phyloP scores from a whole-genome alignment of 306 rosid species.

The Delonix regia region DNA sequence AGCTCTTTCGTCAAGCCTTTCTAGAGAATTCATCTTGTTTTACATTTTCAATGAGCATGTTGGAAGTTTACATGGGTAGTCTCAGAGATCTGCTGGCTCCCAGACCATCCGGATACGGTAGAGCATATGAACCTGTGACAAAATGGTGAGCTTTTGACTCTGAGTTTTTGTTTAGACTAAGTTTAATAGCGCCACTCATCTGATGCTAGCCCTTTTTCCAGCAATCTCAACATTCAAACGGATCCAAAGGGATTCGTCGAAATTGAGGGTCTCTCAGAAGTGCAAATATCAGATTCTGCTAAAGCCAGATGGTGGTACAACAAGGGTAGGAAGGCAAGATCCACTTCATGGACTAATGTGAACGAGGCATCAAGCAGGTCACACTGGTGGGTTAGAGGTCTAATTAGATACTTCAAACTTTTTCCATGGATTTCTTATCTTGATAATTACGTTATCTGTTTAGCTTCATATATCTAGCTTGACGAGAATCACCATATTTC shows the following conservation, averaged over 20 bases:
- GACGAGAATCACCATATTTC: conserved; percentile 84
- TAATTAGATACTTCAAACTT: conserved; percentile 39
- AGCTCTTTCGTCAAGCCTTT: conserved; percentile 71
- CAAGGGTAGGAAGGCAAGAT: conserved; percentile 77
- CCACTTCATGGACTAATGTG: conserved; percentile 94
- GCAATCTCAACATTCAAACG: conserved; percentile 95
- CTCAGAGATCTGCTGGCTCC: conserved; percentile 81
- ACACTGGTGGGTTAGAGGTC: conserved; percentile 85
- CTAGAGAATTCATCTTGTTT: conserved; percentile 50
- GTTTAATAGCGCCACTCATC: not conserved
- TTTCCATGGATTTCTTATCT: conserved; percentile 67
- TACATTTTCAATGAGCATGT: conserved; percentile 88
- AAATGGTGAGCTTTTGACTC: conserved; percentile 59
- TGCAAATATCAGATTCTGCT: conserved; percentile 65
- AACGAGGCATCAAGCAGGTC: conserved; percentile 97
- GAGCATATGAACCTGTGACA: conserved; percentile 53
- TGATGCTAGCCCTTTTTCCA: conserved; percentile 45
- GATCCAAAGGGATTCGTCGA: conserved; percentile 83
- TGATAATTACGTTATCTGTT: conserved; percentile 85
- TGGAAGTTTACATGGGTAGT: conserved; percentile 95
- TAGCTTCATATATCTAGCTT: conserved; percentile 99
- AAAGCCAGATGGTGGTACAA: conserved; percentile 90
- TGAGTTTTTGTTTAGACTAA: not conserved
- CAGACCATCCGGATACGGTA: conserved; percentile 48
- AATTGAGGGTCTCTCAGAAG: conserved; percentile 92